Evolutionary conservation across 495 filamentous ascomycete species (phyloP).

Genomic region (Penicillium tannophilum): DNA sequence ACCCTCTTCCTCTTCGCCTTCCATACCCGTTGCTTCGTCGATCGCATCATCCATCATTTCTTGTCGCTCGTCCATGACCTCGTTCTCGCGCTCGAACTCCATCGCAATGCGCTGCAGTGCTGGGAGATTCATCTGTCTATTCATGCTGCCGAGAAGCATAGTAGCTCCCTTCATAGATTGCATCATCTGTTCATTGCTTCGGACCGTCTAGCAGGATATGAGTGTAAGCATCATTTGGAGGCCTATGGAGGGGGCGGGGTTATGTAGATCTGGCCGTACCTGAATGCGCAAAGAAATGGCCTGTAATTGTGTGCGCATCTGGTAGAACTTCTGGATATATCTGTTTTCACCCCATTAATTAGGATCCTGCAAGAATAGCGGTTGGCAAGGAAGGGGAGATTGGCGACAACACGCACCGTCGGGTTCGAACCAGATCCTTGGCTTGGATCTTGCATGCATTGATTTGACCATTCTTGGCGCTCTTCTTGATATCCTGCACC

Average conservation of each 20-base stretch:
- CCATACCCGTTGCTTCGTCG: conserved; percentile 93
- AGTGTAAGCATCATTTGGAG: conserved; percentile 6
- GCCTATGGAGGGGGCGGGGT: conserved; percentile 5
- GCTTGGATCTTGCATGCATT: conserved; percentile 96
- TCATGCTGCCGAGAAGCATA: conserved; percentile 90
- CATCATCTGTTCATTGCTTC: conserved; percentile 99
- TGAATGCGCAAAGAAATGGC: conserved; percentile 94
- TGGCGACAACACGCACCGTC: conserved; percentile 57
- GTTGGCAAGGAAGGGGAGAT: neutral
- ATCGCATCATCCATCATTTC: conserved; percentile 99
- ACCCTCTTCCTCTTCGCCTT: conserved; percentile 85
- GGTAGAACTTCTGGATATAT: conserved; percentile 97
- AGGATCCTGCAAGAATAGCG: neutral
- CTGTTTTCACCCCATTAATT: conserved; percentile 40
- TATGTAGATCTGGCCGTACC: conserved; percentile 49
- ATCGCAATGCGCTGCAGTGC: conserved; percentile 95
- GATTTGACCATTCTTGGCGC: conserved; percentile 95
- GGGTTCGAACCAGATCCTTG: conserved; percentile 91
- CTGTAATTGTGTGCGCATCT: conserved; percentile 95
- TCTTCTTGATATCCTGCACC: conserved; percentile 93
- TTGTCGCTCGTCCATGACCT: conserved; percentile 97
- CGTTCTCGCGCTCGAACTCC: conserved; percentile 99
- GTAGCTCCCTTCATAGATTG: conserved; percentile 99
- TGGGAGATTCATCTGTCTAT: conserved; percentile 94
- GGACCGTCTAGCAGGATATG: conserved; percentile 68